phyloP scores from a whole-genome alignment of 164 flowering plant species.

The Cinnamomum chago region DNA sequence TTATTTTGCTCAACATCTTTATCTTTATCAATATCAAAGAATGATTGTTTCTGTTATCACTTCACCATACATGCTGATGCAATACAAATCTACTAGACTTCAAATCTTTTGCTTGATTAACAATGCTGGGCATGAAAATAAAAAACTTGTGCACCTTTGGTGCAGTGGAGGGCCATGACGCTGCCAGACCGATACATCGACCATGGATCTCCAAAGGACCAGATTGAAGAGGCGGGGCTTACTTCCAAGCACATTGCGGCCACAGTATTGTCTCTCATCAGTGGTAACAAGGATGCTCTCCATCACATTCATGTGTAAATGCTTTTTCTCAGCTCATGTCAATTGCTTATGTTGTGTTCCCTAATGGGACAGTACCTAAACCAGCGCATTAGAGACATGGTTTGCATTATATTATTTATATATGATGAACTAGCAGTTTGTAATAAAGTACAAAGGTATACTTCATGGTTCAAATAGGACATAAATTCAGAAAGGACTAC shows the following conservation, averaged over 20 bases:
- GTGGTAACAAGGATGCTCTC: constrained; percentile 16
- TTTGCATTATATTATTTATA: too few relatives aligned
- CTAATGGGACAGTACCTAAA: too few relatives aligned
- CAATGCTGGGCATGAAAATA: not conserved
- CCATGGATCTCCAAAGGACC: constrained; percentile 47
- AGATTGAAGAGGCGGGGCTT: constrained; percentile 46
- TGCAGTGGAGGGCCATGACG: constrained; percentile 53
- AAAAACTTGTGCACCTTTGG: not conserved
- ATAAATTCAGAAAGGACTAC: too few relatives aligned
- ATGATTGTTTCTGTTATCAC: too few relatives aligned
- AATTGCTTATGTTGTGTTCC: not conserved
- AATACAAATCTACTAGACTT: too few relatives aligned
- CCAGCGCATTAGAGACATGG: too few relatives aligned
- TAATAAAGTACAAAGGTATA: too few relatives aligned
- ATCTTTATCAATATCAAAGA: not conserved
- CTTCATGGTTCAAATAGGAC: too few relatives aligned
- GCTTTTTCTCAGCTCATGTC: not conserved
- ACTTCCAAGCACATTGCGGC: constrained; percentile 39
- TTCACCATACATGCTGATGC: too few relatives aligned
- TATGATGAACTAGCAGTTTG: too few relatives aligned
- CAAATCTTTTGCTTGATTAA: not conserved
- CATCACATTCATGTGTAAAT: not conserved
- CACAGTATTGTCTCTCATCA: constrained; percentile 30
- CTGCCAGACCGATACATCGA: constrained; percentile 53
- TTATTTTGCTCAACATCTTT: not conserved